phyloP scores from a whole-genome alignment of 148 eudicot species.

The Rhododendron molle region DNA sequence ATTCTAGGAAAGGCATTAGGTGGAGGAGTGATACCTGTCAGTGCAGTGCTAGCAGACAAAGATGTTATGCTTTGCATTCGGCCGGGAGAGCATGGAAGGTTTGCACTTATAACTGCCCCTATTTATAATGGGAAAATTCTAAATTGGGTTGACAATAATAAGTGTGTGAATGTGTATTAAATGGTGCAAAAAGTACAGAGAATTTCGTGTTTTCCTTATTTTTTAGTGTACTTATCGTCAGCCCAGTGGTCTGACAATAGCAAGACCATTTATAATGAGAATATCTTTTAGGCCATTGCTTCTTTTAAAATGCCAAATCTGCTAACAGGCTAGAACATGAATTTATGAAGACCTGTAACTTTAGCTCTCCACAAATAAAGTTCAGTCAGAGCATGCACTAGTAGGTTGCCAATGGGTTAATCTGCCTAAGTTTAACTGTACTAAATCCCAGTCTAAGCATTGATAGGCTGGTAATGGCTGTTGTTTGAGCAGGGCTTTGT shows the following conservation, averaged over 20 bases:
- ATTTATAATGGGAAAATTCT: neutral
- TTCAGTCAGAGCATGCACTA: neutral
- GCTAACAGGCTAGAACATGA: neutral
- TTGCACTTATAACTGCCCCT: constrained; percentile 12
- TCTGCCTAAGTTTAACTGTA: neutral
- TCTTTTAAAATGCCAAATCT: neutral
- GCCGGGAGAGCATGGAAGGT: constrained; percentile 99
- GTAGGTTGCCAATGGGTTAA: neutral
- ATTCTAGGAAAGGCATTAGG: constrained; percentile 98
- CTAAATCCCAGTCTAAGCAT: neutral
- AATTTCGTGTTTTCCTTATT: no score
- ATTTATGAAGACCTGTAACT: neutral
- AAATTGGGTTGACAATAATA: no score
- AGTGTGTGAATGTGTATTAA: no score
- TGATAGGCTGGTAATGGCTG: neutral
- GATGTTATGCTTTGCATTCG: constrained; percentile 91
- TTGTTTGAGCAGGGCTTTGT: neutral
- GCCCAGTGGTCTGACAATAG: no score
- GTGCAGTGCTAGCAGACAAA: constrained; percentile 98
- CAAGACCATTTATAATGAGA: neutral
- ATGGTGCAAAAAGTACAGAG: no score
- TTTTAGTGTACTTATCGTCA: no score
- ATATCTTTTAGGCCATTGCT: neutral
- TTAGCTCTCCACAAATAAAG: neutral
- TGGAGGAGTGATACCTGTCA: constrained; percentile 95